Base-by-base conservation (phyloP, 2,329 filamentous ascomycete genomes). In the Beauveria scarabaeidicola region DNA sequence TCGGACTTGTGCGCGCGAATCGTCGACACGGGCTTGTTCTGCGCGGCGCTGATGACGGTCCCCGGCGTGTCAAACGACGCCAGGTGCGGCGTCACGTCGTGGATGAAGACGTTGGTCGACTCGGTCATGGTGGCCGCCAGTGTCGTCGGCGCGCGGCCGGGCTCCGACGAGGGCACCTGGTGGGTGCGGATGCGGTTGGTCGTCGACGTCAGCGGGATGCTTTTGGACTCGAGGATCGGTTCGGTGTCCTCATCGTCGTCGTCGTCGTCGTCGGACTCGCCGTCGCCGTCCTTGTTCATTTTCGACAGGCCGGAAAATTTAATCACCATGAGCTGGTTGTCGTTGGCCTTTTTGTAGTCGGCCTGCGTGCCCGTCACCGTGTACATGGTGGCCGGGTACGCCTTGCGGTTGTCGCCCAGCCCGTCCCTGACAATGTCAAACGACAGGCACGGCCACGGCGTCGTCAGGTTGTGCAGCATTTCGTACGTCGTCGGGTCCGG, bases 371-470 rank as follows among this genome's bases (percentile, higher is more conserved):
- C 94, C 19, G 91, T 87, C 36, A 97, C 92, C 11, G 92, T 88
- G 76, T 97, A 99, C 76, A 97, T 88, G 61, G 93, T 97, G 54
- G 91, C 91, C 27, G 94, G 94, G 74, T 95, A 99, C n/a, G 88
- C 86, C 73, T 88, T 95, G 69, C 94, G 88, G 73, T 91, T 86
- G 70, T 96, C 88, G 65, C 94, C 94, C 19, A 99, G 82, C 56
- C 81, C 80, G 75, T 99, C 94, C 67, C 82, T 87, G 63, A 99
- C 75, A 62, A 99, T 88, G 72, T 97, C 94, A 74, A 97, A 96
- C 2, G 93, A 97, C 17, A 99, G 82, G 72, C 94, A 99, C 3
- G 94, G 94, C 94, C 94, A 99, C 1, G 91, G 91, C 8, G 92
- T 92, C 73, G 89, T 94, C 64, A 99, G 83, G 63, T 86, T 91